Evolutionary conservation across 371 early-diverging fungal species (phyloP), one percentile per base, ranked within the genome.

Genomic region (Phascolomyces articulosus): DNA sequence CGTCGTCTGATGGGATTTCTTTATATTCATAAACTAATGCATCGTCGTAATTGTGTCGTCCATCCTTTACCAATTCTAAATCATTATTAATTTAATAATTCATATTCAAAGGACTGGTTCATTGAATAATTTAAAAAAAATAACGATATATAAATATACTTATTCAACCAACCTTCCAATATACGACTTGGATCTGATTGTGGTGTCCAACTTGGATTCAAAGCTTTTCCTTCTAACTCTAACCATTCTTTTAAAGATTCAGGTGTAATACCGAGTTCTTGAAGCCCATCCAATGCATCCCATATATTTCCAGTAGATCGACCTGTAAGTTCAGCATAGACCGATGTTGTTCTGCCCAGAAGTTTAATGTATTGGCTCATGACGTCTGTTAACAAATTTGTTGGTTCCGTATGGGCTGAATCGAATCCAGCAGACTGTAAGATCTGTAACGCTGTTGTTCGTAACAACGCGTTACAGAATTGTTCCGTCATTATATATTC

Each of bases 371-470:
- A 79, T 34, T 73, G 69, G 26, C 75, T 71, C 71, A 80, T 68
- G 0, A 83, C 69, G 64, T 83, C 83, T 2, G 79, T 74, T n/a
- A 83, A 57, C 2, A 72, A 67, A 40, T 78, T 67, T 21, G 80
- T 70, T 7, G 83, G 72, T 34, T 68, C 66, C 23, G 60, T 60
- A 34, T 75, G 73, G 18, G 75, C 76, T 20, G 77, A 72, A 55
- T 83, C 83, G 48, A 79, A 83, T 3, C 83, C 83, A 21, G 80
- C 80, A 28, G 80, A 71, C 47, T 83, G 80, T 23, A 80, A 62
- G 40, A 80, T 78, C 58, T 80, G 83, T 20, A 79, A 71, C 27
- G 80, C 72, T 6, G 79, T 75, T 34, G 71, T 75, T 24, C 74
- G 71, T 48, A 80, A 63, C 34, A 83, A 66, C 23, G 80, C 80